phyloP scores from a whole-genome alignment of 208 protist species.

The Vickermania spadyakhi region DNA sequence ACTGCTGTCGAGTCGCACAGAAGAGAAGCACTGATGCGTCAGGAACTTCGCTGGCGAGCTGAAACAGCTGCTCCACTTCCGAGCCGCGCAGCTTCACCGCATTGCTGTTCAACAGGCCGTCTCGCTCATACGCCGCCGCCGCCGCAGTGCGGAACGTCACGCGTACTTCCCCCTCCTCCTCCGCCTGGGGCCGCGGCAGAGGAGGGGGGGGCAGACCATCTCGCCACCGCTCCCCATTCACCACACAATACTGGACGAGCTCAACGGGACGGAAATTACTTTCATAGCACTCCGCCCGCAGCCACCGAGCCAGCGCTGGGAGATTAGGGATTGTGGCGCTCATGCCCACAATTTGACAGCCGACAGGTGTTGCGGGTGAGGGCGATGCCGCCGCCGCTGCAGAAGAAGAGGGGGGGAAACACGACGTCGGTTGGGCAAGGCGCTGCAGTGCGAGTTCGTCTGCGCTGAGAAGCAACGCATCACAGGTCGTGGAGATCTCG shows the following conservation, averaged over 20 bases:
- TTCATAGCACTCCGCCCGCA: conserved; percentile 66
- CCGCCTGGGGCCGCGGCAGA: neutral
- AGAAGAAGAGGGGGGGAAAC: neutral
- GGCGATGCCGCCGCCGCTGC: neutral
- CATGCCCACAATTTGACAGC: conserved; percentile 89
- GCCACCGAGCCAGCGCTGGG: conserved; percentile 58
- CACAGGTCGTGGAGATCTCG: neutral
- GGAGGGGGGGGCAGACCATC: neutral
- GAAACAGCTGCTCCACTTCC: conserved; percentile 14
- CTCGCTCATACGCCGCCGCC: neutral
- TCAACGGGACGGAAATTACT: conserved; percentile 71
- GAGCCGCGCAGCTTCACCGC: conserved; percentile 6
- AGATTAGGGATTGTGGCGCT: conserved; percentile 91
- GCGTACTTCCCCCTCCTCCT: neutral
- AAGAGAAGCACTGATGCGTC: conserved; percentile 67
- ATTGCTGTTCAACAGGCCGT: no score
- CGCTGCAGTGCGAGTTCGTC: no score
- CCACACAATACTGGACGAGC: conserved; percentile 56
- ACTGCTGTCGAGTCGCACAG: conserved; percentile 70
- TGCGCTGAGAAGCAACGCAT: neutral
- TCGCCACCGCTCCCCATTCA: conserved; percentile 42
- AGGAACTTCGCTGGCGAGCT: conserved; percentile 55
- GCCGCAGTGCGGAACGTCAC: neutral
- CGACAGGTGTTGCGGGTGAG: conserved; percentile 9
- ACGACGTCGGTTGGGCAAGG: no score